Base-by-base conservation (phyloP, 2,329 filamentous ascomycete genomes). In the Aspergillus piperis region DNA sequence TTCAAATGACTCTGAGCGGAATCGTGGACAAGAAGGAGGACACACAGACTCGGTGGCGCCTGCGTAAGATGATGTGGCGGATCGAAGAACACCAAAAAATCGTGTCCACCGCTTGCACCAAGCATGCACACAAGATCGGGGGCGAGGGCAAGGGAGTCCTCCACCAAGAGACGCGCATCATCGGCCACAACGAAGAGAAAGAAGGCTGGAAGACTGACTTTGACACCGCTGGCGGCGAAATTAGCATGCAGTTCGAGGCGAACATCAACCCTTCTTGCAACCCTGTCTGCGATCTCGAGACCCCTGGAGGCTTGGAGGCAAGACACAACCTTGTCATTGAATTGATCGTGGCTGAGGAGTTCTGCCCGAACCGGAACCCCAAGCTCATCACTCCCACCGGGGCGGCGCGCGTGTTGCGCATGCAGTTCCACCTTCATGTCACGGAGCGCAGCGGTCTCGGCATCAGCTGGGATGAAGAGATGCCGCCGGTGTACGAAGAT, bases 381-480 rank as follows among this genome's bases (percentile, higher is more conserved):
- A 88, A 88, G 74, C 82, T 92, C 54, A 85, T 91, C 51, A 93
- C 91, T 0, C 92, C 93, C 53, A 97, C 94, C 0, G 94, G 94
- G 62, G 90, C 92, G 2, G 95, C 94, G 0, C 87, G 94, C 64
- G 94, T 98, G 55, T 82, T 99, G 62, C 86, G 94, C 66, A 97
- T 96, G 85, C 91, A 96, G 74, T 98, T 97, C 80, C 87, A 86
- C 69, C 83, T 95, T 56, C 82, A 87, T 59, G 84, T 98, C 58
- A 97, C 93, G 3, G 90, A 96, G 78, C 86, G 91, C 61, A 86
- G 86, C 19, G 94, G 94, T 17, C 85, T 96, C 73, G 93, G 94
- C 54, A 93, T 99, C 69, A 91, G 90, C 68, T 99, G 95, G 94
- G 94, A 98, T 68, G 94, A 97, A 77, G 94, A 99, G 80, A 88